Percentiles rank a stretch among this genome's conserved stretches.
Evolutionary conservation across 139 green algal genomes (phyloP).

Genomic region (Tetradesmus obliquus): DNA sequence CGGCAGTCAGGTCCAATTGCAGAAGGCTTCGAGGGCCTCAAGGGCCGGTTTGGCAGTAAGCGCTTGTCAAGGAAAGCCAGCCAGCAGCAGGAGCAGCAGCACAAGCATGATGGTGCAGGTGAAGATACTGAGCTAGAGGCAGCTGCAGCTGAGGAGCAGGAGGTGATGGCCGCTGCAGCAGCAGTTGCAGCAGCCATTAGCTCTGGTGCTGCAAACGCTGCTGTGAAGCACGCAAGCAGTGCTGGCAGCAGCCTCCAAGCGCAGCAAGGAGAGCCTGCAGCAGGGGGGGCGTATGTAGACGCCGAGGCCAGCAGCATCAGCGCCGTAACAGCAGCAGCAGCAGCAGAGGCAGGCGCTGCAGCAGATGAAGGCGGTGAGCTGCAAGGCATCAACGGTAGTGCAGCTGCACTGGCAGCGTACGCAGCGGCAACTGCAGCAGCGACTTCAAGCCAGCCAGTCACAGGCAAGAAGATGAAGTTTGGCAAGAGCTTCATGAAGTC

Average conservation of each 20-base stretch:
- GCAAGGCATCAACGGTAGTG: background rate
- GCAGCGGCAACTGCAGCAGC: background rate
- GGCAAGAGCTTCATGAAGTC: slow-evolving; percentile 9
- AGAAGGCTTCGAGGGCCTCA: slow-evolving; percentile 33
- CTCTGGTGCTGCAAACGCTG: background rate
- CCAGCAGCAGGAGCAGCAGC: slow-evolving; percentile 2
- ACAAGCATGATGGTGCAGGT: background rate
- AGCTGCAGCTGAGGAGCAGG: background rate
- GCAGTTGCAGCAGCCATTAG: background rate
- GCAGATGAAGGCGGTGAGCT: background rate
- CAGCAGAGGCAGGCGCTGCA: background rate
- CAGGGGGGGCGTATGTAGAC: background rate
- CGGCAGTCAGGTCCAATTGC: slow-evolving; percentile 16
- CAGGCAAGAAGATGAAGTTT: background rate
- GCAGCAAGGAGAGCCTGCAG: slow-evolving; percentile 15
- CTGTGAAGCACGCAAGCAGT: background rate
- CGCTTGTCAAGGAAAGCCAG: background rate
- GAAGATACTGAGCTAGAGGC: background rate
- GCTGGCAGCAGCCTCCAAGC: background rate
- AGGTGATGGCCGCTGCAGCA: background rate
- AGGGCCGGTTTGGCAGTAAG: background rate
- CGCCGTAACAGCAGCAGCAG: background rate
- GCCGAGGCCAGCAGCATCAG: background rate
- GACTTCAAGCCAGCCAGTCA: background rate
- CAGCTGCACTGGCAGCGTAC: background rate